A percentile compares a stretch with the other conserved stretches of the same genome.
Conservation (phyloP, 2,329 filamentous ascomycete species). For the Lachnellula occidentalis region DNA sequence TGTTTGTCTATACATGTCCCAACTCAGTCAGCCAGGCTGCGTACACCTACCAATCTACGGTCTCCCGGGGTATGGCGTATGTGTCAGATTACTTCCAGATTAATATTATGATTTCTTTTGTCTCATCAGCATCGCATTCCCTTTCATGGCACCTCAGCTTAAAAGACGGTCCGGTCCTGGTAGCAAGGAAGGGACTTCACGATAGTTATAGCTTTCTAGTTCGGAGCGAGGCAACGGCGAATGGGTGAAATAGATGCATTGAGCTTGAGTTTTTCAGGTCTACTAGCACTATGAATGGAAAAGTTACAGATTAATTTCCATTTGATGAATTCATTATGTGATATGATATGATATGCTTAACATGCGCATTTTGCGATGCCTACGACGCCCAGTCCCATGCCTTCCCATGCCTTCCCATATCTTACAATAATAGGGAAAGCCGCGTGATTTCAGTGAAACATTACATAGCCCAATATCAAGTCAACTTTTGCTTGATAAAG, state of each 20-base stretch:
- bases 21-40: constrained; percentile 8
- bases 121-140: constrained; percentile 19
- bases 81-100: constrained; percentile 24
- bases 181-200: constrained; percentile 24
- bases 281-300: constrained; percentile 25
- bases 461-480: constrained; percentile 43
- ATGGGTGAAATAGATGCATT: constrained; percentile 29
- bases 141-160: constrained; percentile 18
- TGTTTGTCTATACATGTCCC: constrained; percentile 25
- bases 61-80: constrained; percentile 20
- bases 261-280: constrained; percentile 20
- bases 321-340: constrained; percentile 14
- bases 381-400: neutral
- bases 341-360: constrained; percentile 5
- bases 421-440: constrained; percentile 4
- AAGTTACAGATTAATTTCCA: constrained; percentile 11
- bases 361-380: neutral
- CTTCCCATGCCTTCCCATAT: constrained; percentile 3
- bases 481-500: constrained; percentile 99
- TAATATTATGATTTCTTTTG: constrained; percentile 28
- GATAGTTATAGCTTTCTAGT: constrained; percentile 27
- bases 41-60: constrained; percentile 14
- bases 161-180: constrained; percentile 22
- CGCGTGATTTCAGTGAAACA: neutral
- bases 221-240: constrained; percentile 29